Evolutionary conservation across 83 land plant genomes (phyloP), one percentile per base, ranked within the genome.

Genomic region (Picea abies): DNA sequence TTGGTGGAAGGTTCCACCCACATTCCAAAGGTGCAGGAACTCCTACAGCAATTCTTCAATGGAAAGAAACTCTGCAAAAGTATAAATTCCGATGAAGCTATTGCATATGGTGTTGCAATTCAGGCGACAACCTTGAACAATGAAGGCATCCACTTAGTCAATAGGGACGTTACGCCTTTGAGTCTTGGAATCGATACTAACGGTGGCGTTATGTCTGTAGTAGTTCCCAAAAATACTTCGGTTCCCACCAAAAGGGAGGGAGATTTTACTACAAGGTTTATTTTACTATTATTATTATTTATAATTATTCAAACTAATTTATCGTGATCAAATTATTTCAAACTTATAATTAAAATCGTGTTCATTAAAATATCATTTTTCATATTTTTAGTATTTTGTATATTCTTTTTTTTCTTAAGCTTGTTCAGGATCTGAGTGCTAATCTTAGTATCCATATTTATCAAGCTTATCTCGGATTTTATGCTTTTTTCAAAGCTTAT

Each of bases 11-110:
- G 35, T 1, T 35, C 35, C 3, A 81, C 86, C 1, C 1, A 84
- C 5, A 85, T 85, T 47, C 87, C 84, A 52, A 85, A 78, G 84
- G 76, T 85, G 0, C 81, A 85, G 60, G 80, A 85, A 61, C 68
- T 86, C 1, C 66, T 86, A 69, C 81, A 83, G 35, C 78, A 86
- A 78, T 83, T 81, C 52, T 73, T 82, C 63, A 7, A 86, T 68
- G 90, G 92, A 20, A 89, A 91, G 35, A 1, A 35, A 35, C 35
- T 35, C 35, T 35, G 35, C 35, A 35, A 35, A 35, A 35, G 3
- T 35, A 35, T 35, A 35, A 35, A 35, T 35, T 2, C 35, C 3
- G 35, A 35, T 1, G 35, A 35, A 35, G 35, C 71, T 16, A 80
- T 81, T 4, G 84, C 86, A 14, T 85, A 85, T 63, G 80, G 80